A percentile compares a stretch with the other conserved stretches of the same genome.
These are phyloP conservation scores for Podaxis rugospora DNA, from an alignment of 768 basidiomycete genomes.

Conservation along the genomic window DNA sequence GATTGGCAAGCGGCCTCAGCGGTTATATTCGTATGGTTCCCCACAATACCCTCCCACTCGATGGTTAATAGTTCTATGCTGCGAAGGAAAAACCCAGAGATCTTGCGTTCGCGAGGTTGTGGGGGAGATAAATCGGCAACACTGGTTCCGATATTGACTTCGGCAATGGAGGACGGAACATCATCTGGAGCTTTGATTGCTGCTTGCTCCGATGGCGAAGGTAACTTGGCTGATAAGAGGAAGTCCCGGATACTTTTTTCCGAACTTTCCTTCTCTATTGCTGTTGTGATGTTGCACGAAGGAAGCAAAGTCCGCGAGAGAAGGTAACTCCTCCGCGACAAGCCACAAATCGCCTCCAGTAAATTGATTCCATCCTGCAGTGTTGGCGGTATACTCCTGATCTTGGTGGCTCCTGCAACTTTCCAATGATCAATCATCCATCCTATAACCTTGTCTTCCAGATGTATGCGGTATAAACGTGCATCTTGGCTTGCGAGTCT, in stretches of 20 bases:
- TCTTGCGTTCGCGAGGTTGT: slow-evolving; percentile 52
- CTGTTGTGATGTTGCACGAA: slow-evolving; percentile 59
- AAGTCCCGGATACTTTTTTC: slow-evolving; percentile 65
- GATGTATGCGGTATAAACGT: slow-evolving; percentile 73
- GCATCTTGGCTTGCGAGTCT: slow-evolving; percentile 76
- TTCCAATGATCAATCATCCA: slow-evolving; percentile 81
- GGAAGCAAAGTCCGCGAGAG: slow-evolving; percentile 57
- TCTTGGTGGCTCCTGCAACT: slow-evolving; percentile 25
- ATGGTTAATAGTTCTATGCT: slow-evolving; percentile 45
- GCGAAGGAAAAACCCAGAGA: slow-evolving; percentile 61
- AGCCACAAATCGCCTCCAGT: slow-evolving; percentile 60
- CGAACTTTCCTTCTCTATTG: slow-evolving; percentile 53
- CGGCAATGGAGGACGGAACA: neutral
- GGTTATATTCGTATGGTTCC: slow-evolving; percentile 35
- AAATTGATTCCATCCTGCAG: slow-evolving; percentile 60
- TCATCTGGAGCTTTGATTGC: neutral
- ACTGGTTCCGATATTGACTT: slow-evolving; percentile 4
- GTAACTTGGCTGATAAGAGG: slow-evolving; percentile 61
- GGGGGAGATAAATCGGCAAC: slow-evolving; percentile 38
- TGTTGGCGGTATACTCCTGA: slow-evolving; percentile 39
- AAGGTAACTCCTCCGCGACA: slow-evolving; percentile 41
- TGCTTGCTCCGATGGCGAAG: slow-evolving; percentile 25
- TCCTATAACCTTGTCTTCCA: slow-evolving; percentile 81
- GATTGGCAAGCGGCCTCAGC: slow-evolving; percentile 62
- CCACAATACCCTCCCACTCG: slow-evolving; percentile 40